Evolutionary conservation across 495 filamentous ascomycete genomes (phyloP).

Genomic region (Neurospora tetrasperma): DNA sequence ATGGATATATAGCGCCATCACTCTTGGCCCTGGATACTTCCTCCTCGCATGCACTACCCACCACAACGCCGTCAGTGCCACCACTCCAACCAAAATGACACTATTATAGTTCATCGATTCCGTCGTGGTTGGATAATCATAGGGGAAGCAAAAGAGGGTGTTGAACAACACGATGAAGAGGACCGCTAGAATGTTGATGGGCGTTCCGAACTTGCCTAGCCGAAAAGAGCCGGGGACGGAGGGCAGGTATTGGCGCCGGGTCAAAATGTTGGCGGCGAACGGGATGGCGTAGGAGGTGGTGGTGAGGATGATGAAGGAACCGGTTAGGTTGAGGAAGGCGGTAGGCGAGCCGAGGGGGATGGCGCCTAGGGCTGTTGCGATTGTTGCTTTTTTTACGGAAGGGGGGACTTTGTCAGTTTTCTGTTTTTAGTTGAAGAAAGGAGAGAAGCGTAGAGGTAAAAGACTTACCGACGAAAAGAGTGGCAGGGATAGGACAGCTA

Average conservation of each 20-base stretch:
- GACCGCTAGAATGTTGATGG: constrained; percentile 49
- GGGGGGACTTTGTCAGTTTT: background rate
- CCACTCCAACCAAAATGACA: constrained; percentile 50
- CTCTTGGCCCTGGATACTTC: constrained; percentile 51
- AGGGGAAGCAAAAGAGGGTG: constrained; percentile 66
- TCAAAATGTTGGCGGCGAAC: constrained; percentile 63
- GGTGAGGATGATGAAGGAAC: constrained; percentile 63
- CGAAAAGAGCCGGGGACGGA: constrained; percentile 51
- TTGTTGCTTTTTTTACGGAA: constrained; percentile 16
- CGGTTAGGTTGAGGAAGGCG: constrained; percentile 68
- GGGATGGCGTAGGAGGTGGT: constrained; percentile 66
- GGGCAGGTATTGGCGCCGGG: constrained; percentile 50
- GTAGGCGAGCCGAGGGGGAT: constrained; percentile 65
- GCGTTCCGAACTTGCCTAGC: constrained; percentile 51
- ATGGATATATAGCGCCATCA: constrained; percentile 38
- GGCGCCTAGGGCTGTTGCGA: constrained; percentile 58
- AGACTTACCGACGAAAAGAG: constrained; percentile 43
- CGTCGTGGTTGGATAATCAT: constrained; percentile 42
- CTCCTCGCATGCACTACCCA: constrained; percentile 50
- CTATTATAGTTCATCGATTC: constrained; percentile 64
- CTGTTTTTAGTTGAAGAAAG: background rate
- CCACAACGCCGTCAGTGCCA: constrained; percentile 45
- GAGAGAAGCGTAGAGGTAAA: background rate
- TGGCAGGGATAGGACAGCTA: constrained; percentile 59
- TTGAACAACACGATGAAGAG: constrained; percentile 60